Conservation (phyloP, 441 rosid species). For the Populus hybrid region DNA sequence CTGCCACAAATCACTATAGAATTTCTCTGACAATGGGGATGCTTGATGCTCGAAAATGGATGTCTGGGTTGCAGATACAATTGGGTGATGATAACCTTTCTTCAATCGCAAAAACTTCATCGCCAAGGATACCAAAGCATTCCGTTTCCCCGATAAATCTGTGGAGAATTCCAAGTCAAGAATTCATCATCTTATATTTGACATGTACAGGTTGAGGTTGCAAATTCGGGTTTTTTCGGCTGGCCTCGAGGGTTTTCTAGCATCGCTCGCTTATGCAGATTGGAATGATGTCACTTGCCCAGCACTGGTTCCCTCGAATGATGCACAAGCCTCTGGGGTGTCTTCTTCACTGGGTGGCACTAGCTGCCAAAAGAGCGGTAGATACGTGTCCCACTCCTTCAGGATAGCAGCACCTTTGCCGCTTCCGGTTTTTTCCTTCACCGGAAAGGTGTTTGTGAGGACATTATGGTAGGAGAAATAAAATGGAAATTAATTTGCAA, state of each 20-base stretch:
- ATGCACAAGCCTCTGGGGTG: slow-evolving; percentile 93
- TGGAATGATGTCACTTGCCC: slow-evolving; percentile 69
- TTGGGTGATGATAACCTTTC: slow-evolving; percentile 7
- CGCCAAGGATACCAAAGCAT: slow-evolving; percentile 1
- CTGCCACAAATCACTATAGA: slow-evolving; percentile 27
- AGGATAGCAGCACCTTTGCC: slow-evolving; percentile 69
- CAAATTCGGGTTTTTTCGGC: neutral
- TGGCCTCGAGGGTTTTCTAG: neutral
- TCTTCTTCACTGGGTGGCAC: slow-evolving; percentile 99
- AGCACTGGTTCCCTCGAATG: slow-evolving; percentile 58
- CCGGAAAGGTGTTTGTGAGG: slow-evolving; percentile 4
- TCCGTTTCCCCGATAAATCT: neutral
- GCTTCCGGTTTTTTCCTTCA: slow-evolving; percentile 94
- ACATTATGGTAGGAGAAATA: neutral
- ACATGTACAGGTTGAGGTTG: slow-evolving; percentile 34
- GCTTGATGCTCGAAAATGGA: slow-evolving; percentile 8
- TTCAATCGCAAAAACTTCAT: neutral
- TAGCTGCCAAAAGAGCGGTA: slow-evolving; percentile 89
- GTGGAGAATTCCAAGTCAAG: neutral
- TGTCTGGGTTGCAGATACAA: neutral
- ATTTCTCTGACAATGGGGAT: slow-evolving; percentile 10
- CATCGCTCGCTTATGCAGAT: slow-evolving; percentile 48
- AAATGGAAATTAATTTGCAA: neutral
- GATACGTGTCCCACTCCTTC: slow-evolving; percentile 76
- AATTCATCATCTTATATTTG: slow-evolving; percentile 19